Conservation (phyloP, 176 grass and related monocot genomes). For the Oryza longistaminata region DNA sequence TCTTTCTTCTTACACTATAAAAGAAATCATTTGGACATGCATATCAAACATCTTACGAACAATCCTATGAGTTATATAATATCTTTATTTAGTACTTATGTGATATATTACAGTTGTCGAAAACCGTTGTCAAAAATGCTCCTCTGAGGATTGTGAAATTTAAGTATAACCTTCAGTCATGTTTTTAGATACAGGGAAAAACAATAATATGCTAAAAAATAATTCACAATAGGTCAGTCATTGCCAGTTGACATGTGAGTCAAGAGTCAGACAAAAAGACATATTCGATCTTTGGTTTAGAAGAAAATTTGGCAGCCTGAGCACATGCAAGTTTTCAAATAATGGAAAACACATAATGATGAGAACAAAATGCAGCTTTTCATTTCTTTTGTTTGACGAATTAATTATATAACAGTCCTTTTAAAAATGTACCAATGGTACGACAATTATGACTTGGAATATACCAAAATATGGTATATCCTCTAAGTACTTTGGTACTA, state of each 20-base stretch:
- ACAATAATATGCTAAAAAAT: not conserved
- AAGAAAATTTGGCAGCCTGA: not conserved
- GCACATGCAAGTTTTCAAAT: not conserved
- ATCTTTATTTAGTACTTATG: not conserved
- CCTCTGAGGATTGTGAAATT: not conserved
- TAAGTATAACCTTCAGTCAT: not conserved
- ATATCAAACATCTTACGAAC: not conserved
- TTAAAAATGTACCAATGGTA: not conserved
- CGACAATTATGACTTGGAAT: not conserved
- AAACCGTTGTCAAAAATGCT: not conserved
- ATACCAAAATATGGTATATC: not conserved
- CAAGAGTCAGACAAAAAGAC: not conserved
- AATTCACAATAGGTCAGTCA: not conserved
- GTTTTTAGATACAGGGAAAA: not conserved
- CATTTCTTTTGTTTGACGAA: not conserved
- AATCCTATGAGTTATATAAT: not conserved
- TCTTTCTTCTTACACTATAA: not conserved
- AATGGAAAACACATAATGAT: not conserved
- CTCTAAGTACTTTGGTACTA: not conserved
- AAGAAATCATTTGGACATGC: not conserved
- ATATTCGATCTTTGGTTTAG: not conserved
- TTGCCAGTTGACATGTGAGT: not conserved
- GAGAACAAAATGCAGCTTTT: not conserved
- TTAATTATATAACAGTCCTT: not conserved
- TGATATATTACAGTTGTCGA: not conserved